Evolutionary conservation across 1,139 yeast species (phyloP).

Genomic region (Blastobotrys apis): DNA sequence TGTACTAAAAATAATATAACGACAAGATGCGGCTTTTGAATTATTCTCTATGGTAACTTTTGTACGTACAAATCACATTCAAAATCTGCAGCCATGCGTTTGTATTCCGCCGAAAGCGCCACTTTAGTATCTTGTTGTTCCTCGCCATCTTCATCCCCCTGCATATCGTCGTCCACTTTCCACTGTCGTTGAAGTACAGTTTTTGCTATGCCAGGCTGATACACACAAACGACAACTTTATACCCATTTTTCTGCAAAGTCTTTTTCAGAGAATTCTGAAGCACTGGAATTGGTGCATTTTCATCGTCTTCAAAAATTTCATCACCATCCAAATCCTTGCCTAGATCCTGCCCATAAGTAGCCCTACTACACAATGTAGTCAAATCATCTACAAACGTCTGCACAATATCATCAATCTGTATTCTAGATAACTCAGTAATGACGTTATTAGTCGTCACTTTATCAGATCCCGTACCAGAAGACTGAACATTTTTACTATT

Average conservation of each 20-base stretch:
- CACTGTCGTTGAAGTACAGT: constrained; percentile 3
- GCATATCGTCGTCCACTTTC: not conserved
- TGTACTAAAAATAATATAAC: constrained; percentile 7
- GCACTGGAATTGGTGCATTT: not conserved
- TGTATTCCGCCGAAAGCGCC: constrained; percentile 2
- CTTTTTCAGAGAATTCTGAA: not conserved
- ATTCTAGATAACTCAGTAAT: not conserved
- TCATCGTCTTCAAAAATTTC: not conserved
- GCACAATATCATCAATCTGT: not conserved
- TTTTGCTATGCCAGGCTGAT: not conserved
- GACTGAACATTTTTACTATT: not conserved
- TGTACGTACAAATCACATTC: constrained; percentile 8
- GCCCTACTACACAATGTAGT: not conserved
- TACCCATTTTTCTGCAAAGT: constrained; percentile 1
- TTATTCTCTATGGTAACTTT: not conserved
- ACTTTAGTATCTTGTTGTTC: constrained; percentile 6
- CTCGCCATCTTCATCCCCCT: not conserved
- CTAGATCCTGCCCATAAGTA: not conserved
- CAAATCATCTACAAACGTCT: constrained; percentile 1
- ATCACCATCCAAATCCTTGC: not conserved
- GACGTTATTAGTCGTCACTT: constrained; percentile 3
- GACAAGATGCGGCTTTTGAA: too few species aligned
- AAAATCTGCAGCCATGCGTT: not conserved
- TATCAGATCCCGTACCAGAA: not conserved
- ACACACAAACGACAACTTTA: constrained; percentile 5